Evolutionary conservation across 1,284 basidiomycete genomes (phyloP).

Genomic region (Heterobasidion irregulare): DNA sequence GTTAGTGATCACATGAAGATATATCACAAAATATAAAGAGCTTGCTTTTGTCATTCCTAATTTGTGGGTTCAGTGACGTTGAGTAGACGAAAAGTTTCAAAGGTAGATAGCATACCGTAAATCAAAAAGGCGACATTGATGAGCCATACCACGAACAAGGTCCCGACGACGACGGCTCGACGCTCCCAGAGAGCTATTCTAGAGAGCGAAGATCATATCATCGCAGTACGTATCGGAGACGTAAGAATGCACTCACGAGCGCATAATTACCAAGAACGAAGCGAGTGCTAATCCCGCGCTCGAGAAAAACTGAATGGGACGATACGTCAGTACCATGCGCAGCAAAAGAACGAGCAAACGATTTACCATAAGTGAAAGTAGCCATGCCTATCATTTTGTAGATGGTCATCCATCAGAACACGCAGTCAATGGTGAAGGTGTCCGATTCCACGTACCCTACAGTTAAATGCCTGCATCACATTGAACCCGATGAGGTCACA

Average conservation of each 20-base stretch:
- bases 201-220: background rate
- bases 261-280: background rate
- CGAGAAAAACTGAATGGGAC: background rate
- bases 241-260: background rate
- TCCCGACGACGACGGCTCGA: background rate
- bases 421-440: background rate
- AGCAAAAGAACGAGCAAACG: no score
- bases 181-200: background rate
- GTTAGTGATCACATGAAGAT: background rate
- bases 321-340: background rate
- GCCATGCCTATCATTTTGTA: background rate
- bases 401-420: background rate
- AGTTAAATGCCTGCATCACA: background rate
- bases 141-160: background rate
- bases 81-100: background rate
- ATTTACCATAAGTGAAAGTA: background rate
- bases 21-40: no score
- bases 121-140: background rate
- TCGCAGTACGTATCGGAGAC: background rate
- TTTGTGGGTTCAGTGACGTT: background rate
- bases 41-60: background rate
- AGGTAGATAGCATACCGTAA: background rate
- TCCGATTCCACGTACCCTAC: background rate
- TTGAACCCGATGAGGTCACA: slow-evolving; percentile 5
- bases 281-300: background rate